Evolutionary conservation across 2,329 filamentous ascomycete species (phyloP), one percentile per base, ranked within the genome.

Genomic region (Alternaria longipes): DNA sequence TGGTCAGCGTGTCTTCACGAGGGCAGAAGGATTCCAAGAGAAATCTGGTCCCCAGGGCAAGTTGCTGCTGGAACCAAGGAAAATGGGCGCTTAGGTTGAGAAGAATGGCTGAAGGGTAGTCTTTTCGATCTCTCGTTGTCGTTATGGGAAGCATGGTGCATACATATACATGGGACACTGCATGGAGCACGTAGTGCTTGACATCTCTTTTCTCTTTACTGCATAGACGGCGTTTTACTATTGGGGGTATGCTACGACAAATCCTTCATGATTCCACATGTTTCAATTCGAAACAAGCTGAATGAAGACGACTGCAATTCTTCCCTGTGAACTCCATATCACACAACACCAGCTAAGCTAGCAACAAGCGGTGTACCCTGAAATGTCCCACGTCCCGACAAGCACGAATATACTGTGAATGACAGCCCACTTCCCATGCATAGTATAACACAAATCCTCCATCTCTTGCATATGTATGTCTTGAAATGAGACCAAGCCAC

Each of bases 1-100:
- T 7, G 94, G 94, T 0, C 82, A 82, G 65, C 89, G 86, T 76
- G 85, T 97, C n/a, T 96, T 91, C 77, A 85, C 87, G 64, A 83
- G 91, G 32, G 88, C 87, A n/a, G 86, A 82, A 0, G 81, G 82
- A 1, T 91, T 93, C 66, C 81, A 82, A 20, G 89, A 90, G 80
- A 89, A 84, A 81, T 70, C 57, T 5, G 81, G 81, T 0, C 84
- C 86, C 3, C 75, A 63, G 8, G 86, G 86, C 0, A 78, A 80
- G 65, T 69, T 87, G 60, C 67, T 88, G 68, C 76, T 87, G 56
- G 85, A 87, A 76, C 81, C 80, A 8, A 76, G 82, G 65, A 80
- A 67, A 62, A 53, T 38, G 46, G 62, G 50, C 41, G 60, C 46
- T 8, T 68, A 59, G 52, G 18, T 8, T 1, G 6, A 16, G 22